phyloP scores from a whole-genome alignment of 2,329 filamentous ascomycete genomes.

The Aspergillus ibericus region DNA sequence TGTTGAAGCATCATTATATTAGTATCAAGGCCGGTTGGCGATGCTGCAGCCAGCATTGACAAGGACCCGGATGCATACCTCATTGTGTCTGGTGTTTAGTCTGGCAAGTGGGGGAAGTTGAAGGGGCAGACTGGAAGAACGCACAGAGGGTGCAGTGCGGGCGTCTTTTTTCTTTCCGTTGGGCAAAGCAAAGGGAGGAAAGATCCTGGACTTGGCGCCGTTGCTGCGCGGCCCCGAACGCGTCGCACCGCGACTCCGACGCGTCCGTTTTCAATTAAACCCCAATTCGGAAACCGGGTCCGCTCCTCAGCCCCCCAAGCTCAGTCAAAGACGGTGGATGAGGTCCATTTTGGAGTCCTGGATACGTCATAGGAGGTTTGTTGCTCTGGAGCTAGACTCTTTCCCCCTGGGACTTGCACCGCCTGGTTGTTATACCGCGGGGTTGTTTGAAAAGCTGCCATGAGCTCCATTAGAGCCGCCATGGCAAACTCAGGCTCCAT shows the following conservation, averaged over 20 bases:
- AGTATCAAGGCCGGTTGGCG: neutral
- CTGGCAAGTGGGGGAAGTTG: conserved; percentile 6
- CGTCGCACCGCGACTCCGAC: conserved; percentile 16
- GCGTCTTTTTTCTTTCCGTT: conserved; percentile 15
- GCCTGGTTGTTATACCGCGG: neutral
- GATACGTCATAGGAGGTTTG: neutral
- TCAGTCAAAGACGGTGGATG: neutral
- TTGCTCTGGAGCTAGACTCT: neutral
- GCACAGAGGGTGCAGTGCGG: conserved; percentile 12
- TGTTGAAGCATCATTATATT: conserved; percentile 37
- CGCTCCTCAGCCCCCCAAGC: neutral
- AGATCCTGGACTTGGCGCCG: conserved; percentile 19
- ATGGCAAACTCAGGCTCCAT: neutral
- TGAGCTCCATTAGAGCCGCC: neutral
- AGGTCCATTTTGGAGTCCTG: neutral
- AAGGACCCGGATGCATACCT: conserved; percentile 24
- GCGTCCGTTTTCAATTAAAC: conserved; percentile 37
- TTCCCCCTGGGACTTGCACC: neutral
- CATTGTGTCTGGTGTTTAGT: conserved; percentile 27
- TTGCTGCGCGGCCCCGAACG: conserved; percentile 15
- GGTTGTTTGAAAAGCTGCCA: neutral
- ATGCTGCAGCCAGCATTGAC: neutral
- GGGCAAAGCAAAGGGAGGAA: conserved; percentile 20
- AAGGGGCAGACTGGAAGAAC: conserved; percentile 10
- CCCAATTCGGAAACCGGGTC: conserved; percentile 25